These are phyloP conservation scores for Dendryphion nanum DNA, from an alignment of 2,329 filamentous ascomycete genomes.

Conservation along the genomic window DNA sequence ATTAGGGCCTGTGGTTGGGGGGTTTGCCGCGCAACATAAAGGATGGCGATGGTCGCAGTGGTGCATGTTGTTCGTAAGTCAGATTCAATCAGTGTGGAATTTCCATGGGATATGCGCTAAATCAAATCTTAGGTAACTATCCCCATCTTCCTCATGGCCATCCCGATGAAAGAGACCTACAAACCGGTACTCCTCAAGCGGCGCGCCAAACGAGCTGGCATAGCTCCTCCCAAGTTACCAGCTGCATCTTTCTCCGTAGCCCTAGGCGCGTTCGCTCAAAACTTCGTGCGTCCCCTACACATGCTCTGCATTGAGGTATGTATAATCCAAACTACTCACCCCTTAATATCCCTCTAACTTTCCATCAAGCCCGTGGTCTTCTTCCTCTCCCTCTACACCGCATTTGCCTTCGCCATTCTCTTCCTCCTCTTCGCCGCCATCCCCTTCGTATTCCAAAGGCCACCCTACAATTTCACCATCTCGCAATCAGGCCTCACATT, in stretches of 20 bases:
- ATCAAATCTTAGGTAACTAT: too few relatives aligned
- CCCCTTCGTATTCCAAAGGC: constrained; percentile 30
- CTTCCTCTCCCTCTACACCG: constrained; percentile 35
- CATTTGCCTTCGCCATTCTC: constrained; percentile 35
- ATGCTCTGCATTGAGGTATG: constrained; percentile 39
- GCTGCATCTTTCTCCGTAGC: constrained; percentile 7
- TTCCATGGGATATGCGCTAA: too few relatives aligned
- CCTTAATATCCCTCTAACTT: neutral
- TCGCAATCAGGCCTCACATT: constrained; percentile 34
- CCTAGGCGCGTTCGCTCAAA: constrained; percentile 35
- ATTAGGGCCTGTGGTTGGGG: constrained; percentile 41
- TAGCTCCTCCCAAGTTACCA: constrained; percentile 16
- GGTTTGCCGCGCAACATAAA: constrained; percentile 47
- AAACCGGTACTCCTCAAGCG: constrained; percentile 48
- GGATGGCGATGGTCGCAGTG: constrained; percentile 46
- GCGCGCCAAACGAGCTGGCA: constrained; percentile 31
- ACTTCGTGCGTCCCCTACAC: constrained; percentile 52
- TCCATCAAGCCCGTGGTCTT: constrained; percentile 28
- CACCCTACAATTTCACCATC: constrained; percentile 28
- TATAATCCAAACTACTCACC: neutral
- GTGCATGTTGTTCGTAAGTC: constrained; percentile 45
- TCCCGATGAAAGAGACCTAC: constrained; percentile 56
- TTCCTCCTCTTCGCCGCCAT: constrained; percentile 38
- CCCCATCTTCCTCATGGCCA: constrained; percentile 33
- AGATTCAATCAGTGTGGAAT: too few relatives aligned